Conservation (phyloP, 495 filamentous ascomycete species). For the Xylaria sp. region DNA sequence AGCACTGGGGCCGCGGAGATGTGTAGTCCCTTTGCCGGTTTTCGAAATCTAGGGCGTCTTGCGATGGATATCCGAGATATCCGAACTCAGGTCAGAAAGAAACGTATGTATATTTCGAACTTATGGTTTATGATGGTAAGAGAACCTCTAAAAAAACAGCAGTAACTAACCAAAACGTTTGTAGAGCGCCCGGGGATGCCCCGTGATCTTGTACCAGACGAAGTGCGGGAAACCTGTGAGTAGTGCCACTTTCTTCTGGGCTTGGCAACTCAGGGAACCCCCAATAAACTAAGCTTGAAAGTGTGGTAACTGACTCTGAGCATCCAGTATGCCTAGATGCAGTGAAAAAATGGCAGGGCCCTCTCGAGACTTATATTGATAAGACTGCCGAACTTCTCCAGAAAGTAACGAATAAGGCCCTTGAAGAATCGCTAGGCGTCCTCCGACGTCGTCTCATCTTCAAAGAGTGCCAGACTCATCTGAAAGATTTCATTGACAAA, state of each 20-base stretch:
- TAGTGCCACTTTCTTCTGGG: background rate
- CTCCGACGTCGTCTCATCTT: slow-evolving; percentile 51
- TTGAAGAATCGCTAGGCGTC: slow-evolving; percentile 45
- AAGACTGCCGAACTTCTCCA: slow-evolving; percentile 45
- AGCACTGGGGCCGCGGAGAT: slow-evolving; percentile 24
- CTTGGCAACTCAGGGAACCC: background rate
- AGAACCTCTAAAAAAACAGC: background rate
- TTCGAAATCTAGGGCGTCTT: slow-evolving; percentile 31
- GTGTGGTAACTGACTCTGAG: background rate
- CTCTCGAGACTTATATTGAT: slow-evolving; percentile 43
- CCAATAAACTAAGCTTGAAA: background rate
- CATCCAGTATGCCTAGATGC: slow-evolving; percentile 43
- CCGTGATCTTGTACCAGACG: slow-evolving; percentile 46
- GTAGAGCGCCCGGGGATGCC: slow-evolving; percentile 50
- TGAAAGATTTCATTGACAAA: slow-evolving; percentile 44
- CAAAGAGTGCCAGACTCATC: slow-evolving; percentile 41
- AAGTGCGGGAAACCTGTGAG: slow-evolving; percentile 46
- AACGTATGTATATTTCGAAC: slow-evolving; percentile 22
- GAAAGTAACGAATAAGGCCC: slow-evolving; percentile 35
- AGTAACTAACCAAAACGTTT: background rate
- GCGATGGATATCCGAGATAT: slow-evolving; percentile 46
- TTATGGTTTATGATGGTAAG: background rate
- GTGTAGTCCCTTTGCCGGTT: slow-evolving; percentile 31
- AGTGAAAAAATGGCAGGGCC: slow-evolving; percentile 45
- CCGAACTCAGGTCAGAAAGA: slow-evolving; percentile 46